Evolutionary conservation across 1,284 basidiomycete genomes (phyloP).

Genomic region (Puccinia triticina): DNA sequence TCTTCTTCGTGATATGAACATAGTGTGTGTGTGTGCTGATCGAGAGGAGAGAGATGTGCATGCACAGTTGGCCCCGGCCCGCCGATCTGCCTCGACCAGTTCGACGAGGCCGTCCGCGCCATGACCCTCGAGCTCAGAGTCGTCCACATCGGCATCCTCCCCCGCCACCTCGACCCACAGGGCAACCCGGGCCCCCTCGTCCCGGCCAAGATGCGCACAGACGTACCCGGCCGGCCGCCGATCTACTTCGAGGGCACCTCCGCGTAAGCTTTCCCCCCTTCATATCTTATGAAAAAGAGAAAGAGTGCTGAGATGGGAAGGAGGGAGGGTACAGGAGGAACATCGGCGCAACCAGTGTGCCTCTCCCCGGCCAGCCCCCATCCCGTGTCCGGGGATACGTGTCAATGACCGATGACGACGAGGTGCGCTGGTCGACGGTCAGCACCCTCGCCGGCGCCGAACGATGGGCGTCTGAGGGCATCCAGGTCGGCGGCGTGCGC

Average conservation of each 20-base stretch:
- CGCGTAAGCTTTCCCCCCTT: neutral
- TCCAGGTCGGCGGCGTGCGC: conserved; percentile 44
- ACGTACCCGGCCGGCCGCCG: neutral
- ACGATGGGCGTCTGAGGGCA: conserved; percentile 44
- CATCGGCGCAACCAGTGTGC: neutral
- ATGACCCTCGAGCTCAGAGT: conserved; percentile 49
- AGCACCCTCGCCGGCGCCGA: conserved; percentile 3
- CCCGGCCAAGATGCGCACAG: neutral
- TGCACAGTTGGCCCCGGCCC: neutral
- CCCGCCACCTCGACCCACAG: neutral
- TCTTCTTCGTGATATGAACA: too few relatives aligned
- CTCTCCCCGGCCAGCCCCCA: neutral
- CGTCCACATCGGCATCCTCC: conserved; percentile 2
- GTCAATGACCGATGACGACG: conserved; percentile 28
- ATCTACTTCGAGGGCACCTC: conserved; percentile 42
- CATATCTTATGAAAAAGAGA: neutral
- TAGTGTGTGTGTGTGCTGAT: too few relatives aligned
- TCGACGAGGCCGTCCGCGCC: conserved; percentile 7
- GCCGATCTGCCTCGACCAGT: conserved; percentile 3
- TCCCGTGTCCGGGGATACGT: conserved; percentile 42
- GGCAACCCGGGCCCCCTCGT: neutral
- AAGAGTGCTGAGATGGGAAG: neutral
- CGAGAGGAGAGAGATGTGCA: too few relatives aligned
- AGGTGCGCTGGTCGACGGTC: conserved; percentile 34
- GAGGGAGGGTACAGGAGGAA: neutral